Evolutionary conservation across 2,329 filamentous ascomycete genomes (phyloP), one percentile per base, ranked within the genome.

Genomic region (Curvularia eragrostidis): DNA sequence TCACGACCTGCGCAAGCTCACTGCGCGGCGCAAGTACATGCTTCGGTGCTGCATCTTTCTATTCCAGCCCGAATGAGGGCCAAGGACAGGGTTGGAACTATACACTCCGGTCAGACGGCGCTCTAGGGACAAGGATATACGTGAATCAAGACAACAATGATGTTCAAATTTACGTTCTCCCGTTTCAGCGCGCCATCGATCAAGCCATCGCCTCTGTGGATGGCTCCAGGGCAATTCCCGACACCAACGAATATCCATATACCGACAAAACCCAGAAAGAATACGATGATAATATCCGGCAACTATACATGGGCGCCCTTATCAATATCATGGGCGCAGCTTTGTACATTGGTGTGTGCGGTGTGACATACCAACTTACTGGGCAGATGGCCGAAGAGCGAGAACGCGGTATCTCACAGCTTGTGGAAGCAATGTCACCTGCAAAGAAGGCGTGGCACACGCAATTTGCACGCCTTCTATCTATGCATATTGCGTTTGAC

Each of bases 361-460:
- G 91, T 53, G 85, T 97, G 24, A 89, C 89, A 36, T 97, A 97
- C 73, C 93, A 97, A 69, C 81, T 96, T 55, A 91, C 91, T 0
- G 93, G 93, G 8, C 87, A 93, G 67, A 89, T 96, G 73, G 93
- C 93, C 7, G 87, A 88, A 1, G 93, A 97, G 77, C 83, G 93
- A 54, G 93, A 97, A 79, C 82, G 87, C 15, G 93, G 93, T 56
- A 95, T 97, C 85, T 91, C 91, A 4, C 91, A 93, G 62, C 82
- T 97, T 26, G 87, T 97, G 42, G 93, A 97, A 76, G 89, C 91
- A 53, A 97, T 96, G 91, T 93, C 95, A 82, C 89, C 91, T 0
- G 91, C 91, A 54, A 83, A 84, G 53, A 83, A 83, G 48, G 81
- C 85, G 42, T 96, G 91, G 91, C 83, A 91, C 69, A 87, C 90